Percentiles rank a stretch among this genome's conserved stretches.
These are phyloP conservation scores for Candida nitratophila DNA, from an alignment of 805 yeast species.

Conservation along the genomic window DNA sequence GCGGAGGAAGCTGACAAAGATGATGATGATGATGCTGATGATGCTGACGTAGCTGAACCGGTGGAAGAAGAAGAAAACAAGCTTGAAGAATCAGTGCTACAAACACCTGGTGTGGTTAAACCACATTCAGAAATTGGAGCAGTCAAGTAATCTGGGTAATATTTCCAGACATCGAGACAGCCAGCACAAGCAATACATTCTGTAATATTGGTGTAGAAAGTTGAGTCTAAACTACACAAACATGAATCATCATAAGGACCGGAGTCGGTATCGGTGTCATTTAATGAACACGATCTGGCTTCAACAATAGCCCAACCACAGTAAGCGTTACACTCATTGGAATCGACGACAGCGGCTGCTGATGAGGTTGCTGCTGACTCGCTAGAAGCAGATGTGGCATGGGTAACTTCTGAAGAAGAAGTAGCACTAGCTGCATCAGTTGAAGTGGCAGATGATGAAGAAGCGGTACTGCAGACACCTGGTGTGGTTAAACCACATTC, in stretches of 20 bases:
- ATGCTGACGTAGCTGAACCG: neutral
- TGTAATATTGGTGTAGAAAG: constrained; percentile 21
- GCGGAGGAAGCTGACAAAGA: neutral
- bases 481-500: constrained; percentile 3
- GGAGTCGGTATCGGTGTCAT: constrained; percentile 8
- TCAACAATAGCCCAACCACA: constrained; percentile 25
- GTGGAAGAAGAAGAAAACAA: neutral
- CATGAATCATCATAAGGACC: constrained; percentile 26
- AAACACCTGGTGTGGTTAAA: constrained; percentile 2
- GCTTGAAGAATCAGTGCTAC: neutral
- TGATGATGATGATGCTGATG: neutral
- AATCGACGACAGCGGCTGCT: neutral
- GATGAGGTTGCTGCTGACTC: neutral
- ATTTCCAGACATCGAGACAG: constrained; percentile 4
- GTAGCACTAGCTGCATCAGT: neutral
- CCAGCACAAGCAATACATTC: constrained; percentile 25
- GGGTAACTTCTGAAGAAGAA: neutral
- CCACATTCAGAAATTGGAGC: constrained; percentile 5
- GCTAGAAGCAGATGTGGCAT: neutral
- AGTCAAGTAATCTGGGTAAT: constrained; percentile 2
- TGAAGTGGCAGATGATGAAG: neutral
- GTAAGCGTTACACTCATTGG: constrained; percentile 22
- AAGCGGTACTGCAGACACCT: constrained; percentile 8
- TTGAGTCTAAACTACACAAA: constrained; percentile 23
- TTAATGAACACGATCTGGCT: constrained; percentile 19